These are phyloP conservation scores for Aquilaria malaccensis DNA, from an alignment of 345 rosid genomes.

Conservation along the genomic window DNA sequence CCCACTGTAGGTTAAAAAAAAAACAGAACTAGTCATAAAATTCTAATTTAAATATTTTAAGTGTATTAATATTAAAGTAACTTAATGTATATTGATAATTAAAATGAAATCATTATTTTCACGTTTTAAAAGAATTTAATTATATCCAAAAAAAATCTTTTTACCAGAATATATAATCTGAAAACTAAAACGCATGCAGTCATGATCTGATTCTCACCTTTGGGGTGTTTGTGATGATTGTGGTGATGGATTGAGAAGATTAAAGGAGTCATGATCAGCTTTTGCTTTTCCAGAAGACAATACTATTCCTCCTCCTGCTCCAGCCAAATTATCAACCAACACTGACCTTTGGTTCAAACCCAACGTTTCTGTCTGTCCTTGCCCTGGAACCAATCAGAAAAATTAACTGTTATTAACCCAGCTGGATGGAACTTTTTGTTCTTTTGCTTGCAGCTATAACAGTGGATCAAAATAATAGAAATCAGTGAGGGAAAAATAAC, in stretches of 20 bases:
- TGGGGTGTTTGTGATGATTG: constrained; percentile 19
- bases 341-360: constrained; percentile 27
- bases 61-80: too few relatives aligned
- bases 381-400: constrained; percentile 32
- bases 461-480: constrained; percentile 17
- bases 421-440: too few relatives aligned
- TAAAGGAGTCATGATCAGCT: constrained; percentile 14
- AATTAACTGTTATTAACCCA: background rate
- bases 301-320: constrained; percentile 4
- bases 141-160: too few relatives aligned
- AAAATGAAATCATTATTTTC: too few relatives aligned
- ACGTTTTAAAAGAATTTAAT: too few relatives aligned
- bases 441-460: constrained; percentile 1
- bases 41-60: too few relatives aligned
- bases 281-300: constrained; percentile 14
- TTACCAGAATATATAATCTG: too few relatives aligned
- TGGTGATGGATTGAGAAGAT: constrained; percentile 18
- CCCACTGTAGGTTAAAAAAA: too few relatives aligned
- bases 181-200: too few relatives aligned
- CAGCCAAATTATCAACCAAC: constrained; percentile 23
- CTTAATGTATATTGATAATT: too few relatives aligned
- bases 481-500: background rate
- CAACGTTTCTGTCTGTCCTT: constrained; percentile 25
- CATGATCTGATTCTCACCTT: constrained; percentile 10
- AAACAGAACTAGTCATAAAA: too few relatives aligned